Percentiles rank a stretch among this genome's conserved stretches.
Conservation (phyloP, 148 eudicot species). For the Rhododendron mucronatum region DNA sequence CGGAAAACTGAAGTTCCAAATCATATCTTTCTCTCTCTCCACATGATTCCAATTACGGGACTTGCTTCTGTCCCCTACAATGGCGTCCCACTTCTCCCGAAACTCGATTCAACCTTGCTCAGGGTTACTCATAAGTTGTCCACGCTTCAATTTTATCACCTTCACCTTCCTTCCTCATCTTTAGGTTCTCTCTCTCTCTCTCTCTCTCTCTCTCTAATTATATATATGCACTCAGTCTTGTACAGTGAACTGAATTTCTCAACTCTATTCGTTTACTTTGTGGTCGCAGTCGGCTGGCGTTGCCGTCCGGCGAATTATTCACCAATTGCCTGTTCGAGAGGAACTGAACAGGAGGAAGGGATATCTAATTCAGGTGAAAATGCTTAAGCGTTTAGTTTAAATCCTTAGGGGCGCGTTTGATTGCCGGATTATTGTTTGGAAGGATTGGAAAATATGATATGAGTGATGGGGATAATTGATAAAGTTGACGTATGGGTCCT, state of each 20-base stretch:
- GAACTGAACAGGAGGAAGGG: slow-evolving; percentile 53
- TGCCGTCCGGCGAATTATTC: slow-evolving; percentile 16
- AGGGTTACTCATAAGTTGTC: slow-evolving; percentile 16
- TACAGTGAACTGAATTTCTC: not conserved
- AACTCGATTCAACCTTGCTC: slow-evolving; percentile 16
- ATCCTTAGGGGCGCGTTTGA: not conserved
- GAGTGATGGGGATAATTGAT: not conserved
- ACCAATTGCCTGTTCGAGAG: slow-evolving; percentile 32
- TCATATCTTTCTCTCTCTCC: not conserved
- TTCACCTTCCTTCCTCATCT: slow-evolving; percentile 14
- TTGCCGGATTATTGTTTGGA: not conserved
- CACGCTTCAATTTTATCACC: slow-evolving; percentile 15
- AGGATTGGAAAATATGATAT: not conserved
- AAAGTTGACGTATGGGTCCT: not conserved
- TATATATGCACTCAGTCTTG: not conserved
- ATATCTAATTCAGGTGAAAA: slow-evolving; percentile 44
- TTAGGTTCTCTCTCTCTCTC: slow-evolving; percentile 23
- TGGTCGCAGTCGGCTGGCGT: slow-evolving; percentile 29
- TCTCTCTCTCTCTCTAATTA: not conserved
- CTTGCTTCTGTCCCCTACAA: slow-evolving; percentile 36
- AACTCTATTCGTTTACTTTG: not conserved
- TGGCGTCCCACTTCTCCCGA: slow-evolving; percentile 27
- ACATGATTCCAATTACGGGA: slow-evolving; percentile 27
- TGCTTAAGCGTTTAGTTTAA: not conserved
- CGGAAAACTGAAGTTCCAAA: not conserved